Base-by-base conservation (phyloP, 129 eudicot species). In the Lactuca saligna region DNA sequence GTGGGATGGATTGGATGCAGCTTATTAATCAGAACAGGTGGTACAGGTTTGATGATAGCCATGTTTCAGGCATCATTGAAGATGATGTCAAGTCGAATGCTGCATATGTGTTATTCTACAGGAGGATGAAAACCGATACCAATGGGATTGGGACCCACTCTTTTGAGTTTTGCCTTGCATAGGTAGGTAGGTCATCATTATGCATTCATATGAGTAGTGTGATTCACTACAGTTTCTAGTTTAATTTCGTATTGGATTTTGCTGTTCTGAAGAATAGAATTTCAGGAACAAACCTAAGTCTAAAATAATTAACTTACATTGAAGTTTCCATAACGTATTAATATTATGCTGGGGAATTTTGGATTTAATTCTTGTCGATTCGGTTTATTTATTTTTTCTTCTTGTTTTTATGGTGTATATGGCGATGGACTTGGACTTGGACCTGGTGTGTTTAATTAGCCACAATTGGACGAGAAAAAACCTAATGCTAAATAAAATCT, bases 1-100 rank as follows among this genome's bases (percentile, higher is more conserved):
- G 63, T 59, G 48, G 16, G 4, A 4, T 83, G 85, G 29, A 25
- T 25, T 25, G 16, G 4, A 4, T 83, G 85, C 94, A 91, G 96
- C 87, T 88, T 61, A 62, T 82, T 63, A 84, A 86, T 29, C 94
- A 91, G 72, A 82, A 91, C 78, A 86, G 75, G 75, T 91, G 97
- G 97, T 91, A 88, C 84, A 86, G 76, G 72, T 88, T 91, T 65
- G 89, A 91, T 72, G 97, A 88, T 75, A 81, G 72, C 76, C 91
- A 78, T 58, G 80, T 91, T 38, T 80, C 84, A 32, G 75, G 80
- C 34, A 82, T 86, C 7, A 65, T 73, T 37, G 96, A 91, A 75
- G 91, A 84, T 31, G 95, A 82, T 33, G 96, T 91, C 35, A 80
- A 81, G 68, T 84, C 96, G 2, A 81, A 72, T 54, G 91, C 96